Evolutionary conservation across 1,284 basidiomycete species (phyloP).

Genomic region (Mycena sp.): DNA sequence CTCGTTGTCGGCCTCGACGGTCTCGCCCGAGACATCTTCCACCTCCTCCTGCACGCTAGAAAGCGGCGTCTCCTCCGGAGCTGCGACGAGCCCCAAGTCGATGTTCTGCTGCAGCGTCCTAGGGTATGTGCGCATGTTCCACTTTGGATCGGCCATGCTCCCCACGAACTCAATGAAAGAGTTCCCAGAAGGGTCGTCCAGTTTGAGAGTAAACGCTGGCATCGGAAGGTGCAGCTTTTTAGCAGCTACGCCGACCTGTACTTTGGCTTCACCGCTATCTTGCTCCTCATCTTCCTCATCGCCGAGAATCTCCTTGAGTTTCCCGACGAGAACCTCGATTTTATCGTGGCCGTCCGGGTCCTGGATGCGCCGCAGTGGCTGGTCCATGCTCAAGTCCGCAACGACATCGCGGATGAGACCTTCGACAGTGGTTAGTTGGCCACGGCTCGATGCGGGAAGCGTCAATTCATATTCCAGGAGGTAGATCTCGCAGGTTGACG

Average conservation of each 20-base stretch:
- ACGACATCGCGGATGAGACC: slow-evolving; percentile 90
- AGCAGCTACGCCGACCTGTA: slow-evolving; percentile 32
- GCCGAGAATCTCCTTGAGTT: slow-evolving; percentile 75
- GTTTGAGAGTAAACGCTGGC: slow-evolving; percentile 81
- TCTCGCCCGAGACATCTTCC: slow-evolving; percentile 47
- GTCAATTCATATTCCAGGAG: slow-evolving; percentile 94
- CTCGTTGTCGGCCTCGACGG: slow-evolving; percentile 60
- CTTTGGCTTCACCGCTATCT: slow-evolving; percentile 6
- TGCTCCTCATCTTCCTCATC: slow-evolving; percentile 71
- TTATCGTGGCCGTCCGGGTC: slow-evolving; percentile 81
- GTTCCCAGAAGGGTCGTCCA: slow-evolving; percentile 96
- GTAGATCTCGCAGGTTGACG: slow-evolving; percentile 81
- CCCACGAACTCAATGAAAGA: slow-evolving; percentile 91
- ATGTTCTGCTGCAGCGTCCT: slow-evolving; percentile 90
- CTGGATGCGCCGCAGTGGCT: slow-evolving; percentile 88
- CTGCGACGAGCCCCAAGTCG: slow-evolving; percentile 75
- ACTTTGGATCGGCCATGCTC: slow-evolving; percentile 88
- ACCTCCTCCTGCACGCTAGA: slow-evolving; percentile 36
- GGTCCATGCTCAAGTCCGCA: slow-evolving; percentile 85
- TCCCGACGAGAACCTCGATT: slow-evolving; percentile 81
- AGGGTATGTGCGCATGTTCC: slow-evolving; percentile 90
- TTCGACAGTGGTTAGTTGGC: slow-evolving; percentile 96
- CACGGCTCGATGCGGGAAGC: slow-evolving; percentile 86
- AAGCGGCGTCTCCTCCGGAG: slow-evolving; percentile 49
- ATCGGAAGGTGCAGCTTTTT: slow-evolving; percentile 63